Percentiles rank a stretch among this genome's conserved stretches.
Conservation (phyloP, 371 early-diverging fungal species). For the Vavraia culicis region DNA sequence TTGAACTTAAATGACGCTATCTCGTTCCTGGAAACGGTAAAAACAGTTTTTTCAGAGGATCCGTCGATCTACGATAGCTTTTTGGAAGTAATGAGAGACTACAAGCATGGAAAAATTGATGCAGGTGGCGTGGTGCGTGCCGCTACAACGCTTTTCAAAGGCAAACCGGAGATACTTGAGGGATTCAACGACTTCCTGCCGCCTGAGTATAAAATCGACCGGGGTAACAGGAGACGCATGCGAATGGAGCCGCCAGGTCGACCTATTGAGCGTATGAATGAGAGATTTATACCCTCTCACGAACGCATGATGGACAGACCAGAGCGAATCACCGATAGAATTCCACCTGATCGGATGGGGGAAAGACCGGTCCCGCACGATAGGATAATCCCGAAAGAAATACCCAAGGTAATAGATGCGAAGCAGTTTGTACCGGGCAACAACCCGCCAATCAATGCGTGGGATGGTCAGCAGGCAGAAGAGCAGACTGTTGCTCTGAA, state of each 20-base stretch:
- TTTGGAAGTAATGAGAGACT: slow-evolving; percentile 95
- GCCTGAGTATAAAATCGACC: slow-evolving; percentile 70
- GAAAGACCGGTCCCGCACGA: neutral
- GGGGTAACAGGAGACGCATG: slow-evolving; percentile 40
- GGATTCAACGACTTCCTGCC: slow-evolving; percentile 97
- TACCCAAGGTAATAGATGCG: slow-evolving; percentile 2
- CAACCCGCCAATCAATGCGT: neutral
- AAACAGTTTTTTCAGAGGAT: slow-evolving; percentile 63
- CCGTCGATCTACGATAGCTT: slow-evolving; percentile 86
- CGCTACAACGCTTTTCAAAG: slow-evolving; percentile 70
- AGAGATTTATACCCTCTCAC: neutral
- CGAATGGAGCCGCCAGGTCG: neutral
- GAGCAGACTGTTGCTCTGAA: slow-evolving; percentile 32
- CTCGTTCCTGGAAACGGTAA: slow-evolving; percentile 82
- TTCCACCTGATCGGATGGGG: neutral
- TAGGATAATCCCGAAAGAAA: neutral
- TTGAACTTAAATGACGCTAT: slow-evolving; percentile 59
- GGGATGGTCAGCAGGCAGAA: slow-evolving; percentile 5
- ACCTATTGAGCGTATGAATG: neutral
- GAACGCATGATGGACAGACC: neutral
- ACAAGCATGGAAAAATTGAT: slow-evolving; percentile 80
- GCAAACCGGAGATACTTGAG: slow-evolving; percentile 65
- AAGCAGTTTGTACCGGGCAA: slow-evolving; percentile 19
- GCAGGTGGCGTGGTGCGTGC: slow-evolving; percentile 89
- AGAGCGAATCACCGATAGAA: slow-evolving; percentile 1